Base-by-base conservation (phyloP, 805 yeast genomes). In the Starmerella roubikii region DNA sequence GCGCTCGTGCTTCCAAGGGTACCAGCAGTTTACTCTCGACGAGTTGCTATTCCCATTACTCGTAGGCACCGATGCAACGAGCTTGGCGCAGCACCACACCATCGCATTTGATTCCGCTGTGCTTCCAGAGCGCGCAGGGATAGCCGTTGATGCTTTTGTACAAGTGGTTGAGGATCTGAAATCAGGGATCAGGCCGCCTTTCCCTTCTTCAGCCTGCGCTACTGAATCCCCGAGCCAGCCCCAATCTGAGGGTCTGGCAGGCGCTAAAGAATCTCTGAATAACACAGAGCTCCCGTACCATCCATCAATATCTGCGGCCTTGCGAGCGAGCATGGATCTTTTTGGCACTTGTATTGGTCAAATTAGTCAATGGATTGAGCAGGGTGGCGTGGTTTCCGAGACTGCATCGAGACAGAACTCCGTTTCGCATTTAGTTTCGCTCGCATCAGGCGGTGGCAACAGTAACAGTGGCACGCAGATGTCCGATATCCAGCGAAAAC, bases 11-110 rank as follows among this genome's bases (percentile, higher is more conserved):
- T 94, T 94, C 0, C 79, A 67, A 49, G 75, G 80, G 18, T 84
- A 84, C 46, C 71, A 80, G 42, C 85, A 78, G 51, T 79, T 79
- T 51, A 71, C 82, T 0, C 60, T 88, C 47, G 96, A 86, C 49
- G 80, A 78, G 49, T 74, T 81, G 3, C 59, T 91, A 11, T 60
- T 79, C 30, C 88, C 85, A 11, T 57, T 88, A 34, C 62, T 88
- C 42, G 50, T 49, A 1, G 54, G 54, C 3, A 35, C 34, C 9
- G 51, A 48, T 34, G 48, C 54, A 2, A 43, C 51, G 2, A 44
- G 44, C 7, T 35, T 49, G 11, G 41, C 51, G 3, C 48, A 41
- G 19, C 41, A 38, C n/a, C 43, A 61, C 1, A 60, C 63, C 5
- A 46, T 60, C 4, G 39, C 58, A 1, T 53, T 78, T 30, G 96